phyloP scores from a whole-genome alignment of 2,329 filamentous ascomycete species.

The Aureobasidium sp. region DNA sequence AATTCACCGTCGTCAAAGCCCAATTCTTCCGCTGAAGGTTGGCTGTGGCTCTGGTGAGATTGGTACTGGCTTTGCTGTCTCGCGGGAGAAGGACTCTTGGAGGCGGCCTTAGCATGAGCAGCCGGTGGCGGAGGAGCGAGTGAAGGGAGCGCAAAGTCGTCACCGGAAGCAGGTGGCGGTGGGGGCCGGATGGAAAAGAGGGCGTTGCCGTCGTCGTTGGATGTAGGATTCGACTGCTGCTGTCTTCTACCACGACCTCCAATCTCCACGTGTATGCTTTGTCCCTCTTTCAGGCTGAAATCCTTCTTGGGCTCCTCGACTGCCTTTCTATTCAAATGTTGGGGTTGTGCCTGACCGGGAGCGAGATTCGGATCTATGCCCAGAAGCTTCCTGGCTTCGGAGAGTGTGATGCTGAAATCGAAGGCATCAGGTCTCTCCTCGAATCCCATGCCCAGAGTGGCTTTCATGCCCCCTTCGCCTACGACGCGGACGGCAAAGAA shows the following conservation, averaged over 20 bases:
- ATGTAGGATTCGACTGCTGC: conserved; percentile 14
- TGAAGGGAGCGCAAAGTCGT: conserved; percentile 31
- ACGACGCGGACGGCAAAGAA: conserved; percentile 81
- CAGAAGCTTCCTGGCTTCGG: conserved; percentile 65
- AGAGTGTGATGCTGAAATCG: conserved; percentile 72
- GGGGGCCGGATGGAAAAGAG: conserved; percentile 71
- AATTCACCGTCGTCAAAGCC: conserved; percentile 85
- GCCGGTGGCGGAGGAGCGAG: conserved; percentile 61
- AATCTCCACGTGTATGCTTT: conserved; percentile 79
- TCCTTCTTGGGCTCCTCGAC: conserved; percentile 55
- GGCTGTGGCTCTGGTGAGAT: conserved; percentile 23
- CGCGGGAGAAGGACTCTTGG: conserved; percentile 36
- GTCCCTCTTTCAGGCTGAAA: conserved; percentile 78
- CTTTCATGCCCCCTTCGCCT: conserved; percentile 66
- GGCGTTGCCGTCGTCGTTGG: conserved; percentile 32
- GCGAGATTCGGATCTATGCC: conserved; percentile 44
- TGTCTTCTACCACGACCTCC: conserved; percentile 46
- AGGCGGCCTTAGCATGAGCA: conserved; percentile 48
- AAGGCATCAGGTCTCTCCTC: conserved; percentile 81
- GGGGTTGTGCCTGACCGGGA: conserved; percentile 17
- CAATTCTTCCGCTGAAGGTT: conserved; percentile 47
- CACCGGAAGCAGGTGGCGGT: conserved; percentile 48
- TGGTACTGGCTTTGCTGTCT: background rate
- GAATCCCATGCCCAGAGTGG: conserved; percentile 75
- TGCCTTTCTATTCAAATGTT: conserved; percentile 22